Conservation (phyloP, 768 basidiomycete genomes). For the Boletus huronensis region DNA sequence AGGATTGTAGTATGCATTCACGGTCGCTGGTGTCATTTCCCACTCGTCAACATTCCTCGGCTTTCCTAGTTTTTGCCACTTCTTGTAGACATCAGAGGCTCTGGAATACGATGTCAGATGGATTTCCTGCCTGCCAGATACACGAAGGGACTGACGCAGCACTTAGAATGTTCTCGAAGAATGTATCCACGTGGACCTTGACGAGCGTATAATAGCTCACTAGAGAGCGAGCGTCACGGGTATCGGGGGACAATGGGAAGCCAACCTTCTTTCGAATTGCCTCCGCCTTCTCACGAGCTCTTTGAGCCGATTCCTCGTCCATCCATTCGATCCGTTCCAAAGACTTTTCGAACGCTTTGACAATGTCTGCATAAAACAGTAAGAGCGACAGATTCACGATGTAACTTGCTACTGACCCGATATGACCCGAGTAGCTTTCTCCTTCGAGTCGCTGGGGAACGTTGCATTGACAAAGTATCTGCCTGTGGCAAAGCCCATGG, state of each 20-base stretch:
- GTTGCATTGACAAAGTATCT: constrained; percentile 85
- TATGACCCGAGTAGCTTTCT: constrained; percentile 81
- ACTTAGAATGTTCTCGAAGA: constrained; percentile 81
- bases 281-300: constrained; percentile 78
- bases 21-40: constrained; percentile 85
- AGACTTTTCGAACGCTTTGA: constrained; percentile 78
- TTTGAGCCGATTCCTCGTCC: constrained; percentile 76
- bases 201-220: constrained; percentile 70
- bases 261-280: constrained; percentile 78
- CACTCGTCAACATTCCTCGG: constrained; percentile 68
- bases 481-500: constrained; percentile 86
- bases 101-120: constrained; percentile 33
- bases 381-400: neutral
- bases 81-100: constrained; percentile 56
- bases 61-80: constrained; percentile 74
- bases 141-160: constrained; percentile 41
- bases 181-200: constrained; percentile 60
- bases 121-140: neutral
- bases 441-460: constrained; percentile 74
- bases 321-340: constrained; percentile 83
- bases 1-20: constrained; percentile 87
- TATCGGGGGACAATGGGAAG: constrained; percentile 86
- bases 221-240: constrained; percentile 63
- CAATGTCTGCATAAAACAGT: constrained; percentile 53
- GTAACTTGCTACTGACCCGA: constrained; percentile 43